Conservation (phyloP, 140 eudicot species). For the Oenanthe javanica region DNA sequence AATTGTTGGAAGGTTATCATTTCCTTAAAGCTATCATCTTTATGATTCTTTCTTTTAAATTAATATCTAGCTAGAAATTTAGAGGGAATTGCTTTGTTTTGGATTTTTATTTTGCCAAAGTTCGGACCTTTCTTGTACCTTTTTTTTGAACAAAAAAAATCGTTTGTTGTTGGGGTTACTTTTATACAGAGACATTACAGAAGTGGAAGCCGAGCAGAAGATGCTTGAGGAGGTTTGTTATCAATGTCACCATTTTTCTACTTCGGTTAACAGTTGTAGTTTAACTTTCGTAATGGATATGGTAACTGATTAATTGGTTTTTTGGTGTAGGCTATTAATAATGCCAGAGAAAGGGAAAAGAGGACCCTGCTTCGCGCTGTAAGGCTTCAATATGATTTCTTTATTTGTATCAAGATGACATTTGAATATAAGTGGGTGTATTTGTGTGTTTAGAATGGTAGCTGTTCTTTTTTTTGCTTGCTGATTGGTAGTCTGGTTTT, state of each 20-base stretch:
- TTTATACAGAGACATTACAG: constrained; percentile 58
- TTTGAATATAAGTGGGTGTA: neutral
- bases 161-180: neutral
- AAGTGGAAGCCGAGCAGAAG: constrained; percentile 92
- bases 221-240: constrained; percentile 66
- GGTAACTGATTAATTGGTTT: constrained; percentile 11
- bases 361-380: constrained; percentile 84
- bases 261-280: neutral
- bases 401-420: neutral
- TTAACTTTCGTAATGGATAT: neutral
- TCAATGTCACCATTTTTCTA: neutral
- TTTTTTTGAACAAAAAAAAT: neutral
- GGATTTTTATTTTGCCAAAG: neutral
- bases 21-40: neutral
- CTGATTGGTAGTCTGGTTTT: neutral
- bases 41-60: neutral
- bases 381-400: constrained; percentile 26
- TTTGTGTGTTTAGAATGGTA: neutral
- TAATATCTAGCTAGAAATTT: neutral
- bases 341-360: constrained; percentile 94
- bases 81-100: neutral
- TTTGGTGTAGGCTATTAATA: constrained; percentile 63
- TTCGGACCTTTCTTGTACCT: neutral
- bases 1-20: constrained; percentile 70
- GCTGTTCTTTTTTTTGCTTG: neutral